phyloP scores from a whole-genome alignment of 2,329 filamentous ascomycete species.

The Diaporthe destruens region DNA sequence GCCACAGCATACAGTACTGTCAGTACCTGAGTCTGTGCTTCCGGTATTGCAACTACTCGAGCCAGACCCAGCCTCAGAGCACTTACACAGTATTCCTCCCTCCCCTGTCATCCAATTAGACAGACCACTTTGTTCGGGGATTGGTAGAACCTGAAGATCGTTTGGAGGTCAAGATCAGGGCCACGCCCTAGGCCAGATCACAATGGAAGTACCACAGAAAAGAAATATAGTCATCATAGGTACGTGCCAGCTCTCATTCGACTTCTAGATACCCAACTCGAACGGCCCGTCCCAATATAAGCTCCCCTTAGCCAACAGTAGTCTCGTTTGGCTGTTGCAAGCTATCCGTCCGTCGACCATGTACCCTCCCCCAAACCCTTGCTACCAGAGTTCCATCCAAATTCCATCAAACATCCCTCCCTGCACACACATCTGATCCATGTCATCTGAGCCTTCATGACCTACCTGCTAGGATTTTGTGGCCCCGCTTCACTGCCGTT shows the following conservation, averaged over 20 bases:
- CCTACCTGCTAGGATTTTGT: not conserved
- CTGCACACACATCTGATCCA: not conserved
- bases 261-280: conserved; percentile 3
- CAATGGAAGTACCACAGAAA: conserved; percentile 46
- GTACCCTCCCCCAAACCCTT: conserved; percentile 16
- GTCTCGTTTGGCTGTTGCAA: conserved; percentile 1
- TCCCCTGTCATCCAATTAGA: conserved; percentile 8
- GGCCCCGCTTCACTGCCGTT: not conserved
- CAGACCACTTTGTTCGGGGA: not conserved
- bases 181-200: not conserved
- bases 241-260: conserved; percentile 42
- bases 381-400: not conserved
- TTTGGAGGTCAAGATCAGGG: not conserved
- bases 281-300: not conserved
- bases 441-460: not conserved
- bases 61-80: not conserved
- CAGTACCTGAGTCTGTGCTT: conserved; percentile 26
- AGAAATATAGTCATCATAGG: conserved; percentile 65
- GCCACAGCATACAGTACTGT: not conserved
- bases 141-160: not conserved
- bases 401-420: not conserved
- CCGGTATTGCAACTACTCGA: not conserved
- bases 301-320: conserved; percentile 8
- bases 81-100: not conserved
- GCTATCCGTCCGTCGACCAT: not conserved